Evolutionary conservation across 805 yeast species (phyloP).

Genomic region (Yueomyces sp.): DNA sequence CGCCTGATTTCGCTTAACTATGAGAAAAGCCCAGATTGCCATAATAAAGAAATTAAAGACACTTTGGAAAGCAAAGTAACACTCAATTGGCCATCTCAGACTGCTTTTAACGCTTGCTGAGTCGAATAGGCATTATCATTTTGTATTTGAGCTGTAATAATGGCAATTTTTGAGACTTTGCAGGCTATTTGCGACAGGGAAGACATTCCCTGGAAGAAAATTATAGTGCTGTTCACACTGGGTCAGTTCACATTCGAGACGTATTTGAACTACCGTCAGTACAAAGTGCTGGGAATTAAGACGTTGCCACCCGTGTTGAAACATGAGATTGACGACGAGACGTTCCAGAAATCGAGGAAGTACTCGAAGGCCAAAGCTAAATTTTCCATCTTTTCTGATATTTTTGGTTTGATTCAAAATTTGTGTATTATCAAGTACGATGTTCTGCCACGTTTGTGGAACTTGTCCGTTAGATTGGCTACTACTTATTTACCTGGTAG

Average conservation of each 20-base stretch:
- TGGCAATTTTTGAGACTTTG: slow-evolving; percentile 6
- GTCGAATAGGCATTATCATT: too few relatives aligned
- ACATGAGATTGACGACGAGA: slow-evolving; percentile 55
- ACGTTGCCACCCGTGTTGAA: slow-evolving; percentile 58
- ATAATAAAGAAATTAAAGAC: too few relatives aligned
- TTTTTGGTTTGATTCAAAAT: slow-evolving; percentile 42
- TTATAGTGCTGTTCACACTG: slow-evolving; percentile 60
- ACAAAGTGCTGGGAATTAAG: slow-evolving; percentile 39
- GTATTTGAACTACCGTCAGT: slow-evolving; percentile 66
- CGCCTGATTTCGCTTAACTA: too few relatives aligned
- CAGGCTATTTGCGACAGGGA: slow-evolving; percentile 50
- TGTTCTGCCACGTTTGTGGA: slow-evolving; percentile 52
- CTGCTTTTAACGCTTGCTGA: too few relatives aligned
- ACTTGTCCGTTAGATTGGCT: slow-evolving; percentile 29
- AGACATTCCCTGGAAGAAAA: slow-evolving; percentile 63
- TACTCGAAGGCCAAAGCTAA: slow-evolving; percentile 70
- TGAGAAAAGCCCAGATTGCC: too few relatives aligned
- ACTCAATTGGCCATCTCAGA: too few relatives aligned
- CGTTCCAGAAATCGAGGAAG: slow-evolving; percentile 61
- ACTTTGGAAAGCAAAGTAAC: too few relatives aligned
- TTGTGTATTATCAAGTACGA: slow-evolving; percentile 46
- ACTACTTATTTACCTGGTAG: slow-evolving; percentile 15
- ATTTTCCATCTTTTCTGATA: slow-evolving; percentile 45
- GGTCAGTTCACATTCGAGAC: slow-evolving; percentile 68
- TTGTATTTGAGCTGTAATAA: neutral